Percentiles rank a stretch among this genome's conserved stretches.
Conservation (phyloP, 192 early-diverging fungal genomes). For the Coemansia sp. region DNA sequence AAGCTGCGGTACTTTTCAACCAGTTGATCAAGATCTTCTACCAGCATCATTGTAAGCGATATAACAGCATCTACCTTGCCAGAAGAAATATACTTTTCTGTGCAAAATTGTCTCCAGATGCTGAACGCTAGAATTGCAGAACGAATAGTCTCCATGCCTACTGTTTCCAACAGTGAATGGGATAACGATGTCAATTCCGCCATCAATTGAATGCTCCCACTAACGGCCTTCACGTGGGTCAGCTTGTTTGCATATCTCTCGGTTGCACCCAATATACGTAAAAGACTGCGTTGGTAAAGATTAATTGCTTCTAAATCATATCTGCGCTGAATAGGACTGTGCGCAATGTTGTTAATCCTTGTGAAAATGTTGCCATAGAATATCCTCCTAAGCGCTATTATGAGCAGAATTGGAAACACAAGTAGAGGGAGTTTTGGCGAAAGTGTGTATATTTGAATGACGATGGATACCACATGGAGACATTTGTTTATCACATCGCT, state of each 20-base stretch:
- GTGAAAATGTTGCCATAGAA: neutral
- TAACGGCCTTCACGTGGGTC: neutral
- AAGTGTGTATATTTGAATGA: conserved; percentile 8
- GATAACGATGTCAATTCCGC: neutral
- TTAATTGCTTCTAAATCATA: neutral
- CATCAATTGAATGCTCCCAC: neutral
- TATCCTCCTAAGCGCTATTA: neutral
- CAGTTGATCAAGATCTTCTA: neutral
- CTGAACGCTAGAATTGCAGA: conserved; percentile 9
- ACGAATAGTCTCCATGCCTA: neutral
- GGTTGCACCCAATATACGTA: conserved; percentile 13
- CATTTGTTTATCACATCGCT: neutral
- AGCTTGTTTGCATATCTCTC: neutral
- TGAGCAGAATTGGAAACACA: neutral
- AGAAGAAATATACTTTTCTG: neutral
- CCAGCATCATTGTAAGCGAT: neutral
- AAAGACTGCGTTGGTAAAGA: neutral
- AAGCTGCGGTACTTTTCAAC: neutral
- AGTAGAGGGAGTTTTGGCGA: conserved; percentile 5
- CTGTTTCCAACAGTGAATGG: neutral
- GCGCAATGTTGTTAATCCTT: neutral
- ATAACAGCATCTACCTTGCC: conserved; percentile 16
- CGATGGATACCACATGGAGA: neutral
- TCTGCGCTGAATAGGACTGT: neutral
- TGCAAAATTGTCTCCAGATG: conserved; percentile 2